These are phyloP conservation scores for Rhizopus stolonifer DNA, from an alignment of 371 early-diverging fungal species.

Conservation along the genomic window DNA sequence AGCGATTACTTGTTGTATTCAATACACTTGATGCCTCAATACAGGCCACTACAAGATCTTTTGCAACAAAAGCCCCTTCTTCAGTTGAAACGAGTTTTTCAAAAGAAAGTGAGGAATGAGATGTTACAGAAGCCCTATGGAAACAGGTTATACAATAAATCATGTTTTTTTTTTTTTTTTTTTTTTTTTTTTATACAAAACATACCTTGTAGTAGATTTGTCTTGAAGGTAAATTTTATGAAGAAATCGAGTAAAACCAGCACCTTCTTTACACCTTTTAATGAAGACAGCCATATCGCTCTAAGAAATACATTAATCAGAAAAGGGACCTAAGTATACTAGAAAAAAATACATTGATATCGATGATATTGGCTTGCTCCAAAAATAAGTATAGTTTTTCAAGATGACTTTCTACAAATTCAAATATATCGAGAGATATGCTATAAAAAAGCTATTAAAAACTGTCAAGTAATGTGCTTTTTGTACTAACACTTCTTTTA, in stretches of 20 bases:
- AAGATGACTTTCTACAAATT: neutral
- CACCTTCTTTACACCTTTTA: neutral
- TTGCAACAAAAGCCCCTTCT: conserved; percentile 6
- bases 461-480: neutral
- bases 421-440: neutral
- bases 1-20: neutral
- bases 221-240: neutral
- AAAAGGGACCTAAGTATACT: neutral
- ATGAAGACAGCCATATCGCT: neutral
- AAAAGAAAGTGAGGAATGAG: conserved; percentile 3
- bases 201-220: neutral
- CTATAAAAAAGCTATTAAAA: neutral
- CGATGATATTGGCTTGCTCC: neutral
- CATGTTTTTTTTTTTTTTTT: no score
- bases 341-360: neutral
- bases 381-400: neutral
- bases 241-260: neutral
- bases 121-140: neutral
- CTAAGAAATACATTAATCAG: neutral
- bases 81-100: conserved; percentile 14
- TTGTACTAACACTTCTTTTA: conserved; percentile 4
- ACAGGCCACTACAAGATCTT: conserved; percentile 6
- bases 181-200: neutral
- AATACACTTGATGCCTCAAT: neutral
- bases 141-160: no score